A percentile compares a stretch with the other conserved stretches of the same genome.
These are phyloP conservation scores for Talaromyces islandicus DNA, from an alignment of 2,329 filamentous ascomycete genomes.

Conservation along the genomic window DNA sequence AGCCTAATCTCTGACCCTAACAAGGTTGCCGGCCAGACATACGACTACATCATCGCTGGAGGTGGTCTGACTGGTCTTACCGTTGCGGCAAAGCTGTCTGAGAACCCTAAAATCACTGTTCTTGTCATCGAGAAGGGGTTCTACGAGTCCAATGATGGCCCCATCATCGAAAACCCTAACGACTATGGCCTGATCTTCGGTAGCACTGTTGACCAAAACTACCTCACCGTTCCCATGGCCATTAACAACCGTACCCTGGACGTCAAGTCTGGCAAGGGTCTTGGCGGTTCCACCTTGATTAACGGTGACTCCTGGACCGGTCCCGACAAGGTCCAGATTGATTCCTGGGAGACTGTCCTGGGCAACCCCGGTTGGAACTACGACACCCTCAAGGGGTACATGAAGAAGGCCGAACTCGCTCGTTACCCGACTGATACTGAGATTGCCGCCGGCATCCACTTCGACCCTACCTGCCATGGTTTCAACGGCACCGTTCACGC, in stretches of 20 bases:
- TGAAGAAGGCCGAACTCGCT: constrained; percentile 32
- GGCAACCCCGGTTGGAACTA: constrained; percentile 43
- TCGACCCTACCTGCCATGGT: constrained; percentile 18
- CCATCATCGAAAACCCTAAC: constrained; percentile 21
- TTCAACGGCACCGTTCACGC: constrained; percentile 17
- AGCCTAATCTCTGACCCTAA: constrained; percentile 13
- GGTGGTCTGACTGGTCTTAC: constrained; percentile 28
- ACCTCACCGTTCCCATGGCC: constrained; percentile 10
- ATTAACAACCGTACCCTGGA: constrained; percentile 17
- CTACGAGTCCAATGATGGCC: constrained; percentile 20
- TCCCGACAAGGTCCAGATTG: constrained; percentile 17
- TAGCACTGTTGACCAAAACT: constrained; percentile 18
- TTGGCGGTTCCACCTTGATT: constrained; percentile 24
- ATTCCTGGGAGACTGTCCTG: constrained; percentile 28
- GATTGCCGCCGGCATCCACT: constrained; percentile 18
- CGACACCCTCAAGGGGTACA: constrained; percentile 42
- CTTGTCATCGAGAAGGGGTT: constrained; percentile 26
- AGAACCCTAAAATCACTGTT: constrained; percentile 19
- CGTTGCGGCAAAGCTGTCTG: constrained; percentile 28
- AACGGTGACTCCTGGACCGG: constrained; percentile 26
- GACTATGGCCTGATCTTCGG: constrained; percentile 22
- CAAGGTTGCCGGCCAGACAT: constrained; percentile 13
- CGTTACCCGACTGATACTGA: constrained; percentile 16
- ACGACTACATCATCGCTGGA: constrained; percentile 29
- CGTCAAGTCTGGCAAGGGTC: constrained; percentile 20